phyloP scores from a whole-genome alignment of 1,139 yeast species.

The Kodamaea fungicola region DNA sequence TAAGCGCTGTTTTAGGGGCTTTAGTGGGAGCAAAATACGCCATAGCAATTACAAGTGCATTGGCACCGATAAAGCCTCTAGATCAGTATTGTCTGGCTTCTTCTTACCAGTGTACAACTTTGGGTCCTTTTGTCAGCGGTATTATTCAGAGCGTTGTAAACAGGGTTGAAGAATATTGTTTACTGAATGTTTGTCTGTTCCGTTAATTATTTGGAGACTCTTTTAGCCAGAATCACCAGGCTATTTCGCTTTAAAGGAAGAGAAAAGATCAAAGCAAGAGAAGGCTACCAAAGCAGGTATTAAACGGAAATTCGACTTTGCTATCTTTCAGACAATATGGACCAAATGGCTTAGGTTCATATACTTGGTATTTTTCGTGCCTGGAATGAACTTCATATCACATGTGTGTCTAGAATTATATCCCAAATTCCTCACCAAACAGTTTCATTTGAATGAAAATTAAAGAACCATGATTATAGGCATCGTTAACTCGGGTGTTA shows the following conservation, averaged over 20 bases:
- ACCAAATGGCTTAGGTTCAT: constrained; percentile 44
- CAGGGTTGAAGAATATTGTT: constrained; percentile 79
- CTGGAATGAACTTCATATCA: constrained; percentile 50
- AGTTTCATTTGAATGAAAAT: constrained; percentile 31
- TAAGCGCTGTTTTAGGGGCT: constrained; percentile 66
- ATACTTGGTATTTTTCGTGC: constrained; percentile 44
- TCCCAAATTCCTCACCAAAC: constrained; percentile 45
- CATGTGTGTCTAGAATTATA: constrained; percentile 56
- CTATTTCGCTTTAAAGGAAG: constrained; percentile 9
- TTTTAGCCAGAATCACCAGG: constrained; percentile 34
- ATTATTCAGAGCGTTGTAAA: constrained; percentile 56
- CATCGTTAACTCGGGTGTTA: constrained; percentile 49
- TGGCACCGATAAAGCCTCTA: constrained; percentile 62
- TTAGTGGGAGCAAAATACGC: constrained; percentile 74
- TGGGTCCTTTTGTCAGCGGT: constrained; percentile 63
- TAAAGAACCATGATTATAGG: constrained; percentile 43
- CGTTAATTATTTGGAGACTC: constrained; percentile 54
- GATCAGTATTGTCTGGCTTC: constrained; percentile 63
- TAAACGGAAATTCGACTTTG: neutral
- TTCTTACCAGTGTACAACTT: constrained; percentile 74
- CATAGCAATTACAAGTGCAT: constrained; percentile 61
- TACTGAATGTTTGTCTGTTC: constrained; percentile 64
- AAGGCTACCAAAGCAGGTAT: neutral
- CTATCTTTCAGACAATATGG: constrained; percentile 18
- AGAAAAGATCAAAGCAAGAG: neutral